Conservation (phyloP, 2,329 filamentous ascomycete genomes). For the Dactylellina haptotyla region DNA sequence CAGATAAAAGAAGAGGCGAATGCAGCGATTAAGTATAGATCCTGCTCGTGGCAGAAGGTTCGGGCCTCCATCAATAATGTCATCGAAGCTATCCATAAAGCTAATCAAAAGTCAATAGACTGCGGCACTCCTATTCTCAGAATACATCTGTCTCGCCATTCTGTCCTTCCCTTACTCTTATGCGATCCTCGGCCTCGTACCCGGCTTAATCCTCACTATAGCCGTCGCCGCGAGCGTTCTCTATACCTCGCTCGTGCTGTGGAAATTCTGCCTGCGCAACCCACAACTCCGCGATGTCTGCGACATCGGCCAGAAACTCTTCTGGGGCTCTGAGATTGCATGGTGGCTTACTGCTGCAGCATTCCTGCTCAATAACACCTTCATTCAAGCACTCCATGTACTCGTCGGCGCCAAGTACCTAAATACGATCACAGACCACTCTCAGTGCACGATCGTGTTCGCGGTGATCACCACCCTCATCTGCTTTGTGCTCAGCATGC, state of each 20-base stretch:
- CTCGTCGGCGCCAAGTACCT: constrained; percentile 86
- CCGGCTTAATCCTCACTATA: constrained; percentile 83
- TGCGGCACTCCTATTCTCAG: constrained; percentile 86
- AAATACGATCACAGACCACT: constrained; percentile 82
- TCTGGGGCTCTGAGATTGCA: constrained; percentile 72
- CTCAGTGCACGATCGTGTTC: constrained; percentile 82
- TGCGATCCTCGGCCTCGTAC: constrained; percentile 84
- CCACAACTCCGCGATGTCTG: constrained; percentile 92
- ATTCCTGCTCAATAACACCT: constrained; percentile 94
- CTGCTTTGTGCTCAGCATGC: constrained; percentile 81
- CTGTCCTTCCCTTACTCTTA: constrained; percentile 98
- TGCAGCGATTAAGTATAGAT: constrained; percentile 87
- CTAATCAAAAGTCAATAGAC: constrained; percentile 67
- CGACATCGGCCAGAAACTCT: constrained; percentile 94
- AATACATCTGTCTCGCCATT: constrained; percentile 84
- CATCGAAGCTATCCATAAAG: not conserved
- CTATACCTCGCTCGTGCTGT: constrained; percentile 76
- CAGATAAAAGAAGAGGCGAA: constrained; percentile 81
- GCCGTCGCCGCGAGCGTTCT: constrained; percentile 78
- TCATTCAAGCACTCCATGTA: constrained; percentile 86
- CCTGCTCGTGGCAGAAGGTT: constrained; percentile 91
- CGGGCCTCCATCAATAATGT: constrained; percentile 23
- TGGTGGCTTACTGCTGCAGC: constrained; percentile 79
- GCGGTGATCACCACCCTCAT: constrained; percentile 77
- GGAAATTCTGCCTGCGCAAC: constrained; percentile 90